These are phyloP conservation scores for Carpinus viminea DNA, from an alignment of 306 rosid species.

Conservation along the genomic window DNA sequence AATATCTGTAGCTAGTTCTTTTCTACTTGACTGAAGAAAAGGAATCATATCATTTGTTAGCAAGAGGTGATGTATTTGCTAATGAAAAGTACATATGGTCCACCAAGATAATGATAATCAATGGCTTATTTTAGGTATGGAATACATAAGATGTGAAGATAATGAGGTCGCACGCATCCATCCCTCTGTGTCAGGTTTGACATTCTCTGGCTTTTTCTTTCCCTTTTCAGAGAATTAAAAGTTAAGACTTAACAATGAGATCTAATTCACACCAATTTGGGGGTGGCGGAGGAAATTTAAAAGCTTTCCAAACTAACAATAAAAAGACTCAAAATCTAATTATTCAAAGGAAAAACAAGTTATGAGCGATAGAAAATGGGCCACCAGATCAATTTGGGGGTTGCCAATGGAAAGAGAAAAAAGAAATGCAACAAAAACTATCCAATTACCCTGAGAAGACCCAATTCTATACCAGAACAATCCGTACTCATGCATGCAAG, in stretches of 20 bases:
- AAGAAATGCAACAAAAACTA: neutral
- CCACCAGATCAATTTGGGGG: neutral
- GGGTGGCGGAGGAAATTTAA: neutral
- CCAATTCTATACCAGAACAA: neutral
- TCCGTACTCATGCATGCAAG: neutral
- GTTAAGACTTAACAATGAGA: neutral
- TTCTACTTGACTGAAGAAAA: conserved; percentile 79
- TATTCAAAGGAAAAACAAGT: neutral
- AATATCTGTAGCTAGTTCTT: conserved; percentile 84
- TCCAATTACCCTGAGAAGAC: neutral
- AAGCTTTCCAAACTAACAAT: neutral
- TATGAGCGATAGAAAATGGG: neutral
- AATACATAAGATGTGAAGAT: neutral
- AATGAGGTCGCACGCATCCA: neutral
- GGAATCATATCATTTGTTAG: conserved; percentile 16
- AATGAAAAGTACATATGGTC: neutral
- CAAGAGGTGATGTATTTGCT: neutral
- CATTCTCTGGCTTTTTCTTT: no score
- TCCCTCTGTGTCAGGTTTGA: no score
- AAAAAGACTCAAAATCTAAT: neutral
- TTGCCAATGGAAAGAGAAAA: neutral
- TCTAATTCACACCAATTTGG: neutral
- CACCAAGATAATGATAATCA: neutral
- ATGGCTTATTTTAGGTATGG: neutral
- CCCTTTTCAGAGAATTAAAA: neutral